Percentiles rank a stretch among this genome's conserved stretches.
Evolutionary conservation across 768 basidiomycete genomes (phyloP).

Genomic region (Plicaturopsis crispa): DNA sequence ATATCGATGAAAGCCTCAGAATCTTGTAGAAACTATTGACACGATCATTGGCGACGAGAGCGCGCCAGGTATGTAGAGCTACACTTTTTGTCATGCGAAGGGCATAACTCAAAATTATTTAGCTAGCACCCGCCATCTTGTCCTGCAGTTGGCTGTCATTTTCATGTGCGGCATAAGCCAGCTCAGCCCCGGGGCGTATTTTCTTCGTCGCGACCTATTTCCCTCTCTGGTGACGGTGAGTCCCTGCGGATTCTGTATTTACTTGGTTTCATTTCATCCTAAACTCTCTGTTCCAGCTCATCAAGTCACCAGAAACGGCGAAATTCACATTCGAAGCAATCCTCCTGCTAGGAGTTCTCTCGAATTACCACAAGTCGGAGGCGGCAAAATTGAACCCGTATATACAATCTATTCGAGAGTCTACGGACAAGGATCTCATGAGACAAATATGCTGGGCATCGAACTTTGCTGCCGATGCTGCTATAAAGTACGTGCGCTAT

Average conservation of each 20-base stretch:
- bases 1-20: slow-evolving; percentile 22
- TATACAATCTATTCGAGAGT: slow-evolving; percentile 42
- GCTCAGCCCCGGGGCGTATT: slow-evolving; percentile 66
- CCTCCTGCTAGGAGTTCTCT: slow-evolving; percentile 53
- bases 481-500: slow-evolving; percentile 37
- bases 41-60: slow-evolving; percentile 35
- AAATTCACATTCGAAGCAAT: slow-evolving; percentile 52
- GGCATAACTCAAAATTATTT: slow-evolving; percentile 3
- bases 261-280: background rate
- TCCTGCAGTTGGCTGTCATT: slow-evolving; percentile 47
- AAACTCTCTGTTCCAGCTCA: slow-evolving; percentile 30
- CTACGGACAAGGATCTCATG: slow-evolving; percentile 43
- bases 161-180: slow-evolving; percentile 55
- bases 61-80: slow-evolving; percentile 32
- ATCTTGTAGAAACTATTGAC: slow-evolving; percentile 39
- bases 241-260: slow-evolving; percentile 4
- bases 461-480: slow-evolving; percentile 41
- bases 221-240: slow-evolving; percentile 43
- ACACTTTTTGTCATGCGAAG: background rate
- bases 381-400: slow-evolving; percentile 65
- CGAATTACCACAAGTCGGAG: slow-evolving; percentile 69
- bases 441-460: slow-evolving; percentile 49
- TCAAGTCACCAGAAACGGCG: slow-evolving; percentile 47
- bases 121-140: slow-evolving; percentile 45
- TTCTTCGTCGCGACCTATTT: slow-evolving; percentile 56